These are phyloP conservation scores for Ceratocystis diversiconidia DNA, from an alignment of 2,329 filamentous ascomycete genomes.

Conservation along the genomic window DNA sequence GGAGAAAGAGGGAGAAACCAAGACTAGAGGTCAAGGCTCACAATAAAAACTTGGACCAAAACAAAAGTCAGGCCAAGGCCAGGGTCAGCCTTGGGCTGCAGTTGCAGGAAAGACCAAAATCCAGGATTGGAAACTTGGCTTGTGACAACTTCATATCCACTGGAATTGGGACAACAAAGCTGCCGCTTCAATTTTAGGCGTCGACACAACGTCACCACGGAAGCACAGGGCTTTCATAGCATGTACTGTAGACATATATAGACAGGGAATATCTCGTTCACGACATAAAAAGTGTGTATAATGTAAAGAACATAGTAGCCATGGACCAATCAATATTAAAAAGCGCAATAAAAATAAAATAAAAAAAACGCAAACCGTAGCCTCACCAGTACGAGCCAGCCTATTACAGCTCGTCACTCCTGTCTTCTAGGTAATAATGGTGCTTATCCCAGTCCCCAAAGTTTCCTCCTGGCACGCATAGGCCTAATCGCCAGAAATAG, in stretches of 20 bases:
- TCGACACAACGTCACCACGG: background rate
- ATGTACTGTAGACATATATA: background rate
- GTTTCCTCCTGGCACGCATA: slow-evolving; percentile 74
- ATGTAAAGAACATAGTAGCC: background rate
- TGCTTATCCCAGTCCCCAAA: slow-evolving; percentile 51
- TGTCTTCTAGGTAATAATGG: slow-evolving; percentile 29
- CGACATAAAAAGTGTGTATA: background rate
- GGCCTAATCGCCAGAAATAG: slow-evolving; percentile 86
- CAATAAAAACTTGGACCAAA: too few species aligned
- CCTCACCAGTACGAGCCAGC: background rate
- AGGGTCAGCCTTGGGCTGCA: background rate
- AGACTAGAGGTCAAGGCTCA: background rate
- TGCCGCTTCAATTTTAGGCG: background rate
- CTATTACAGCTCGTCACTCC: slow-evolving; percentile 28
- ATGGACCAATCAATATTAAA: background rate
- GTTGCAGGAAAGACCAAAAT: background rate
- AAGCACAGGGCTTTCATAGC: background rate
- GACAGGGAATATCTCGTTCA: background rate
- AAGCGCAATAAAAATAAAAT: background rate
- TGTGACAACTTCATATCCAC: background rate
- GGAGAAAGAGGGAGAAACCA: background rate
- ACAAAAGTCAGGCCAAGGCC: too few species aligned
- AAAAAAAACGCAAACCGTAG: background rate
- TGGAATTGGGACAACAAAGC: background rate
- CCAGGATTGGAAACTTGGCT: background rate